These are phyloP conservation scores for Vachellia collinsii DNA, from an alignment of 306 rosid genomes.

Conservation along the genomic window DNA sequence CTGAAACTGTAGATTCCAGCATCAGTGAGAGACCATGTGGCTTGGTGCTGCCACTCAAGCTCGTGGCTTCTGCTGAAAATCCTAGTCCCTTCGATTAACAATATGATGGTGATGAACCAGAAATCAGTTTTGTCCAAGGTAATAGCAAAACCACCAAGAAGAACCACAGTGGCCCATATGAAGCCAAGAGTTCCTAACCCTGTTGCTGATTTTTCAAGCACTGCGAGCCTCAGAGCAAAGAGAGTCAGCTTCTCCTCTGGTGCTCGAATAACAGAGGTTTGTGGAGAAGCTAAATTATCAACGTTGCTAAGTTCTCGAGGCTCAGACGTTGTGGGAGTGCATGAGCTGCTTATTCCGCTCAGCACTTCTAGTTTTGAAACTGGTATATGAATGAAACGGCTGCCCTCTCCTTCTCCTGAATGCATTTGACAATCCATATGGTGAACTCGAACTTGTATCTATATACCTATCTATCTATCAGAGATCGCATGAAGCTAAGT, in stretches of 20 bases:
- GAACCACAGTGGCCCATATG: slow-evolving; percentile 95
- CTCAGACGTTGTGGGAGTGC: slow-evolving; percentile 62
- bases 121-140: slow-evolving; percentile 74
- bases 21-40: slow-evolving; percentile 83
- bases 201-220: slow-evolving; percentile 87
- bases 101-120: slow-evolving; percentile 86
- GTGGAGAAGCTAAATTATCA: slow-evolving; percentile 23
- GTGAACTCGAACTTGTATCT: not conserved
- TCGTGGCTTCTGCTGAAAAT: slow-evolving; percentile 96
- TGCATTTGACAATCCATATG: slow-evolving; percentile 53
- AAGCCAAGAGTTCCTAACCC: slow-evolving; percentile 92
- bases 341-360: slow-evolving; percentile 50
- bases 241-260: slow-evolving; percentile 90
- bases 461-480: not conserved
- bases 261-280: slow-evolving; percentile 47
- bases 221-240: slow-evolving; percentile 83
- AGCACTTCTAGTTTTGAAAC: slow-evolving; percentile 49
- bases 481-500: slow-evolving; percentile 4
- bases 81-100: slow-evolving; percentile 82
- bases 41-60: slow-evolving; percentile 98
- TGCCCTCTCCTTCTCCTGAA: slow-evolving; percentile 48
- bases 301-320: slow-evolving; percentile 40
- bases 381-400: slow-evolving; percentile 53
- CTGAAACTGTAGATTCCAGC: slow-evolving; percentile 70
- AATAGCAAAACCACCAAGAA: slow-evolving; percentile 88